Base-by-base conservation (phyloP, 139 green algal genomes). In the Parachlorella kessleri region DNA sequence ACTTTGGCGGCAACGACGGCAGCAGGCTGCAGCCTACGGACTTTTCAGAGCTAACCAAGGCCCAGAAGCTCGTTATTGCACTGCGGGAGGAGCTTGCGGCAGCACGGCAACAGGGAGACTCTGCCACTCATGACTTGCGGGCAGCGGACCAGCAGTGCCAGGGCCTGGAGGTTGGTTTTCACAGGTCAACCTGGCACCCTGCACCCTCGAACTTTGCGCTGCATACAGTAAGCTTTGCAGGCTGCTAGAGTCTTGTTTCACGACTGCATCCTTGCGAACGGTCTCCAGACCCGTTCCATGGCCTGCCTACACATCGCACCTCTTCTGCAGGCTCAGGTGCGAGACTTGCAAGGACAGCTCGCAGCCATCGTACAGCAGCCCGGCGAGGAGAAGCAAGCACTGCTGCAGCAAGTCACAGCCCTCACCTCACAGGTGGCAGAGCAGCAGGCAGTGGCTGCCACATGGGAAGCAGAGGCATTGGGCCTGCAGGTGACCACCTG, bases 81-180 rank as follows among this genome's bases (percentile, higher is more conserved):
- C 74, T 79, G 74, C 74, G 72, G 64, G 63, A 72, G 40, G 64
- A 79, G 74, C 64, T 79, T 39, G 74, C 74, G 39, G 74, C 74
- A 32, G 74, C 74, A 5, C 74, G 74, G 63, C 39, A 32, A 40
- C 74, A 79, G 63, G 74, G 63, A 4, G 74, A 79, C 33, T 63
- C n/a, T 32, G 67, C 63, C 39, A 73, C 74, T 2, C 36, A 55
- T 36, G 55, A 70, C 55, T 37, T 78, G 55, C 35, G 55, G 1
- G 37, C 37, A 6, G 55, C 59, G 26, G 54, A 70, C 37, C 14
- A 38, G 42, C 28, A 70, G 21, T 55, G 55, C 6, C 26, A n/a
- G 30, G 32, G 36, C 6, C 72, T 78, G 26, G 33, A 70, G 72
- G 72, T 78, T 55, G 4, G 72, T 18, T 28, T 26, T 24, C 37